Conservation (phyloP, 805 yeast genomes). For the Myxozyma neotropica region DNA sequence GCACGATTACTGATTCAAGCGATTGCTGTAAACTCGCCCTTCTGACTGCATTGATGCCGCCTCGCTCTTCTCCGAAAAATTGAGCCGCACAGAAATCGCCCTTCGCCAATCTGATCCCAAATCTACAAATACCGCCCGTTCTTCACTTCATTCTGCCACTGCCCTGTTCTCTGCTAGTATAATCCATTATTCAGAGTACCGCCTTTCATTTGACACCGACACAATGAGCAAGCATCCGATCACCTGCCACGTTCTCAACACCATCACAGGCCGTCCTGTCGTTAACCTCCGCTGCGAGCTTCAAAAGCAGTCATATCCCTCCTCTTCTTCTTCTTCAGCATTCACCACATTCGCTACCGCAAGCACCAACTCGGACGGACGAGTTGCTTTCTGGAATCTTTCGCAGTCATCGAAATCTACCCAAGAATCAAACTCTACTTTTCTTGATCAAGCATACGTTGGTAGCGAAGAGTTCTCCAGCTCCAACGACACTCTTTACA, state of each 20-base stretch:
- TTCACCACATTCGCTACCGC: slow-evolving; percentile 62
- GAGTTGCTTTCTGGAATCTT: slow-evolving; percentile 66
- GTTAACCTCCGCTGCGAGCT: slow-evolving; percentile 65
- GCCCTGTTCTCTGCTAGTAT: no score
- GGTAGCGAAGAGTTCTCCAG: slow-evolving; percentile 2
- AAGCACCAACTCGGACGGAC: slow-evolving; percentile 77
- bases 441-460: slow-evolving; percentile 47
- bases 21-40: no score
- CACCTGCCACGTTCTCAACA: slow-evolving; percentile 89
- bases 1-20: no score
- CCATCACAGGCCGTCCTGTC: slow-evolving; percentile 84
- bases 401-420: neutral
- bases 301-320: slow-evolving; percentile 18
- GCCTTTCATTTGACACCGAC: no score
- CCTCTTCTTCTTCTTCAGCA: slow-evolving; percentile 16
- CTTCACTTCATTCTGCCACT: neutral
- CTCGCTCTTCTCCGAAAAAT: slow-evolving; percentile 18
- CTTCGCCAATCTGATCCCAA: neutral
- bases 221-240: slow-evolving; percentile 53
- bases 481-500: slow-evolving; percentile 44
- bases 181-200: no score
- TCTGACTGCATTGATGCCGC: no score
- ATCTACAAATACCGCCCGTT: neutral
- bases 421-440: slow-evolving; percentile 6
- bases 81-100: slow-evolving; percentile 5